Percentiles rank a stretch among this genome's conserved stretches.
Conservation (phyloP, 2,329 filamentous ascomycete species). For the Aspergillus persii region DNA sequence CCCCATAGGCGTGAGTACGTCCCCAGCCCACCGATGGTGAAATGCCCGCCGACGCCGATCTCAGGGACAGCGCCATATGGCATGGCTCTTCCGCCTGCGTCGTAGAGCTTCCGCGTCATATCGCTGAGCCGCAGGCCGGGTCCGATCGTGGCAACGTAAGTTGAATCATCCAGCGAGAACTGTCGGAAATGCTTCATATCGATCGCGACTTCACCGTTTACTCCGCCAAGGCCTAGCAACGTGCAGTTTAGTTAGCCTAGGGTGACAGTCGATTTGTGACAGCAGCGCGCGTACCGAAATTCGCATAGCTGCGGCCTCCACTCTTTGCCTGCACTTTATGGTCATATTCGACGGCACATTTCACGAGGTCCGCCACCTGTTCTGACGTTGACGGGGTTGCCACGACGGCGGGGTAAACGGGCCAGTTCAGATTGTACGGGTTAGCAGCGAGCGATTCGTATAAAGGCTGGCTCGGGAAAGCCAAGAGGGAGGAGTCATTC, state of each 20-base stretch:
- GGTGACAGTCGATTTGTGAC: too few relatives aligned
- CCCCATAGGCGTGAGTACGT: conserved; percentile 49
- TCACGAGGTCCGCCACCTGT: conserved; percentile 47
- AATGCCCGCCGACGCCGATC: conserved; percentile 43
- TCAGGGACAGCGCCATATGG: conserved; percentile 41
- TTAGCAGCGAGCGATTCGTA: conserved; percentile 14
- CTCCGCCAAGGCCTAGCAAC: conserved; percentile 26
- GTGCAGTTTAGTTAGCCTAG: too few relatives aligned
- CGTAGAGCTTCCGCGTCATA: conserved; percentile 30
- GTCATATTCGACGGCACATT: conserved; percentile 42
- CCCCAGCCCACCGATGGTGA: conserved; percentile 41
- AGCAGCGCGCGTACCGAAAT: conserved; percentile 36
- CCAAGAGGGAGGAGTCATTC: conserved; percentile 2
- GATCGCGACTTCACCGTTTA: conserved; percentile 29
- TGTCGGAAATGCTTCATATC: conserved; percentile 31
- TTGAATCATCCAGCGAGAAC: conserved; percentile 32
- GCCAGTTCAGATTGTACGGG: conserved; percentile 27
- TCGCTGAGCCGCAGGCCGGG: conserved; percentile 32
- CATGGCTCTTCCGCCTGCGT: conserved; percentile 33
- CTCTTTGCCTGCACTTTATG: conserved; percentile 52
- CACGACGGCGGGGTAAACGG: conserved; percentile 31
- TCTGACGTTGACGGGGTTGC: conserved; percentile 33
- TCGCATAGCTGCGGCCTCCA: conserved; percentile 56
- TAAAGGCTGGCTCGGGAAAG: conserved; percentile 15
- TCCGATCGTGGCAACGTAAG: conserved; percentile 34